Evolutionary conservation across 2,329 filamentous ascomycete genomes (phyloP).

Genomic region (Stromatinia cepivora): DNA sequence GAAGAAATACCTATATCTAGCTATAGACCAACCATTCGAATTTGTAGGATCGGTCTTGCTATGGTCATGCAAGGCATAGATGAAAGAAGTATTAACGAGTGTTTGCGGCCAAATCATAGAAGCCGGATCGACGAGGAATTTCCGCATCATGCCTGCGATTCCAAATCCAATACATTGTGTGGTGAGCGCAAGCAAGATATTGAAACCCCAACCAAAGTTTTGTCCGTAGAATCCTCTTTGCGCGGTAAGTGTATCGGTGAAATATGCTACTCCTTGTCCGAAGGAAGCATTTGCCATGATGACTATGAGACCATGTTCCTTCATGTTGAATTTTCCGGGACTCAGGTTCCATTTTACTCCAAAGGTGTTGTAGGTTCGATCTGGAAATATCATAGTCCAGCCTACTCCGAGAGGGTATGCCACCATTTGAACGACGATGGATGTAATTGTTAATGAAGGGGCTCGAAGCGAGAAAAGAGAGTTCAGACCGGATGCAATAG

Average conservation of each 20-base stretch:
- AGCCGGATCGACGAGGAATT: conserved; percentile 60
- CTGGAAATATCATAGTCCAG: conserved; percentile 32
- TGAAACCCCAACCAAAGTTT: conserved; percentile 62
- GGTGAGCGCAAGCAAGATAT: conserved; percentile 59
- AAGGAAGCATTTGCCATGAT: conserved; percentile 52
- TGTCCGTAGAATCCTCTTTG: conserved; percentile 72
- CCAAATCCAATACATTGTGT: conserved; percentile 64
- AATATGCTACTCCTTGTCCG: conserved; percentile 54
- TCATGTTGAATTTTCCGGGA: conserved; percentile 67
- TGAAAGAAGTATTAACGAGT: conserved; percentile 25
- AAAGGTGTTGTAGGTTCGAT: conserved; percentile 43
- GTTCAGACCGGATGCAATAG: conserved; percentile 34
- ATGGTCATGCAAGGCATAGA: conserved; percentile 60
- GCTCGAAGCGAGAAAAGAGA: conserved; percentile 38
- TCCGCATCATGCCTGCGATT: conserved; percentile 57
- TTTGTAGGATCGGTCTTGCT: conserved; percentile 50
- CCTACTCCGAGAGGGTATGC: conserved; percentile 53
- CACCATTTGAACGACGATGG: conserved; percentile 37
- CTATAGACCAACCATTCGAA: conserved; percentile 47
- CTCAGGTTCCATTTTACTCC: conserved; percentile 48
- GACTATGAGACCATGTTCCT: conserved; percentile 68
- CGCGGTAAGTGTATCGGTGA: conserved; percentile 71
- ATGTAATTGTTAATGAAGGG: conserved; percentile 46
- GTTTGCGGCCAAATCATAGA: conserved; percentile 64
- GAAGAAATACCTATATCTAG: conserved; percentile 45